These are phyloP conservation scores for Cercophora samala DNA, from an alignment of 495 filamentous ascomycete species.

Conservation along the genomic window DNA sequence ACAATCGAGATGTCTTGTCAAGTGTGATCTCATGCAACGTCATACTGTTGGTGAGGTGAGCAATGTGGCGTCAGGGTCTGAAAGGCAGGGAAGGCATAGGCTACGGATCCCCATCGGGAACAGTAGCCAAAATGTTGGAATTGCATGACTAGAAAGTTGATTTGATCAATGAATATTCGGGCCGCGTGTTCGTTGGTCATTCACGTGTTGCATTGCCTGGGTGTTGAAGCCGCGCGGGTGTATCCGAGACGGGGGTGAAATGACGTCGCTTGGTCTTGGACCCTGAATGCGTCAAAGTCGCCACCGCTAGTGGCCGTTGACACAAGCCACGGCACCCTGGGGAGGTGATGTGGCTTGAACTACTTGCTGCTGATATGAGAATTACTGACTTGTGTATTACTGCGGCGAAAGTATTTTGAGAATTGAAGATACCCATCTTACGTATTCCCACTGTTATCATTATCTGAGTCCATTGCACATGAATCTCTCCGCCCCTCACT, in stretches of 20 bases:
- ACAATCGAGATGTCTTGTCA: not conserved
- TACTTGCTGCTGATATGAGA: not conserved
- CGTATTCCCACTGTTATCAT: too few relatives aligned
- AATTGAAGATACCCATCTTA: not conserved
- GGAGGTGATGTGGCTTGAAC: not conserved
- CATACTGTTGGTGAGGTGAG: slow-evolving; percentile 6
- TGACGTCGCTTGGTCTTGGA: slow-evolving; percentile 6
- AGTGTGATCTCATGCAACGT: slow-evolving; percentile 21
- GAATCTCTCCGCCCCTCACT: too few relatives aligned
- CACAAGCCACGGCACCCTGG: not conserved
- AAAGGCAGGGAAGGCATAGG: not conserved
- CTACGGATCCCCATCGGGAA: not conserved
- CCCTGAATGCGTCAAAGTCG: not conserved
- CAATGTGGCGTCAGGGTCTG: not conserved
- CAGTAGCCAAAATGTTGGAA: not conserved
- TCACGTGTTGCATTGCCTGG: not conserved
- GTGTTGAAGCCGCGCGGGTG: not conserved
- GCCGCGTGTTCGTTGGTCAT: not conserved
- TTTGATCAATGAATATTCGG: not conserved
- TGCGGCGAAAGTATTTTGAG: too few relatives aligned
- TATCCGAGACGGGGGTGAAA: slow-evolving; percentile 5
- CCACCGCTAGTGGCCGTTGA: not conserved
- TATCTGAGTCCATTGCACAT: too few relatives aligned
- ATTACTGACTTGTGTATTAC: too few relatives aligned
- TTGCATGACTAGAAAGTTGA: not conserved